Evolutionary conservation across 2,329 filamentous ascomycete genomes (phyloP).

Genomic region (Fusarium torreyae): DNA sequence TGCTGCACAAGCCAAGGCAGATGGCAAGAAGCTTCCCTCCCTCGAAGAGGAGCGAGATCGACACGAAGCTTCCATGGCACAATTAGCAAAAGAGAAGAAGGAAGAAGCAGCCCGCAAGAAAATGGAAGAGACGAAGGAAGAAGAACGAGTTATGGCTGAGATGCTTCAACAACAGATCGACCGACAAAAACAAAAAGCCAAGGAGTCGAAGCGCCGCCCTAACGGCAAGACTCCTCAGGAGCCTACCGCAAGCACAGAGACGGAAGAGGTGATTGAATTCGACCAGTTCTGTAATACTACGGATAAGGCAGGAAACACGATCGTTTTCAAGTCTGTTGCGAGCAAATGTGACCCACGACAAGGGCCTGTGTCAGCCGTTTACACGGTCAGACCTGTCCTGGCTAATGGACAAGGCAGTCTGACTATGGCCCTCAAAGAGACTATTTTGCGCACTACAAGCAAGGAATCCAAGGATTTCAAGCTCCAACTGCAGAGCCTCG

Average conservation of each 20-base stretch:
- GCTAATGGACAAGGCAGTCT: conserved; percentile 68
- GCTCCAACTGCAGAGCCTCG: conserved; percentile 81
- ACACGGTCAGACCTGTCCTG: conserved; percentile 80
- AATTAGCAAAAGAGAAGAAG: conserved; percentile 70
- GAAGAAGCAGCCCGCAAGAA: conserved; percentile 68
- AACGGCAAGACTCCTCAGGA: conserved; percentile 53
- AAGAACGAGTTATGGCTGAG: conserved; percentile 78
- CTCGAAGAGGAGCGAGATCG: conserved; percentile 90
- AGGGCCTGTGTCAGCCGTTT: conserved; percentile 77
- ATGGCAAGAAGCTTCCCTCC: conserved; percentile 83
- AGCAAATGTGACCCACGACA: conserved; percentile 77
- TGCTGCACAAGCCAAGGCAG: conserved; percentile 82
- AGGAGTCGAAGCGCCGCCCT: conserved; percentile 72
- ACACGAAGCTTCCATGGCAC: conserved; percentile 80
- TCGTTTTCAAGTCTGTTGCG: conserved; percentile 79
- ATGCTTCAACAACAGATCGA: conserved; percentile 81
- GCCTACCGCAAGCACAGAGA: conserved; percentile 49
- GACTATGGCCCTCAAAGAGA: conserved; percentile 82
- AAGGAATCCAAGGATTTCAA: conserved; percentile 77
- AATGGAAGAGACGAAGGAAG: conserved; percentile 73
- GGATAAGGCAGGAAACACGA: conserved; percentile 73
- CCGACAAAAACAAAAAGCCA: conserved; percentile 75
- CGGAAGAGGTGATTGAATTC: conserved; percentile 68
- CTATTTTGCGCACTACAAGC: conserved; percentile 69
- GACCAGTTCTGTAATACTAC: conserved; percentile 76